Base-by-base conservation (phyloP, 768 basidiomycete species). In the Russula emetica region DNA sequence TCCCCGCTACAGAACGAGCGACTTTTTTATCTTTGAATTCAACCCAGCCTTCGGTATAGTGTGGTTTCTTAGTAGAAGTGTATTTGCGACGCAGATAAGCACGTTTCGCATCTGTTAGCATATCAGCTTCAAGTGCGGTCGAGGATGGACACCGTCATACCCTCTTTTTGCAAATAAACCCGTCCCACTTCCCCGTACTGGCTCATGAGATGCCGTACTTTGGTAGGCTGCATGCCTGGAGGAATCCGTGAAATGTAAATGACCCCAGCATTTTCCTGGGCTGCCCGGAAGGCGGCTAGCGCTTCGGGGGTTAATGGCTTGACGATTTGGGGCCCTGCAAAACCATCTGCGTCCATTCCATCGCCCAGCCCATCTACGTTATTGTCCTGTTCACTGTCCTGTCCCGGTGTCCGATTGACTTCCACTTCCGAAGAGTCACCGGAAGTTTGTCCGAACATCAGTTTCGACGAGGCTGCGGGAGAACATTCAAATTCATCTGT, bases 41-140 rank as follows among this genome's bases (percentile, higher is more conserved):
- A 47, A 98, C 88, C 97, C 97, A 99, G 36, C 97, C 97, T 74
- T 99, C 97, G 0, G 89, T 89, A 72, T 88, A 98, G 70, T 94
- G 92, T 13, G 87, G 80, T 68, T 91, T 91, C 74, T 91, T 90
- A 10, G 88, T 92, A 3, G 88, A 79, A 3, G 90, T 93, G 73
- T 86, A 83, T 74, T 93, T 94, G 59, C 82, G 80, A 28, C 92
- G 79, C 50, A 91, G 78, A 77, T 95, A 92, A 42, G 92, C 90
- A n/a, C 87, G 79, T 74, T 94, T 95, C 11, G 91, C 77, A 73
- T 94, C 93, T 94, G 69, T 16, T 55, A 38, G 52, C 32, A 18
- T 28, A 40, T 20, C 16, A 45, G 42, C 55, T 24, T 34, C 44
- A 58, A 24, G 20, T 10, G 36, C n/a, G 18, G 13, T 16, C 22